Evolutionary conservation across 306 rosid genomes (phyloP).

Genomic region (Boehmeria nivea): DNA sequence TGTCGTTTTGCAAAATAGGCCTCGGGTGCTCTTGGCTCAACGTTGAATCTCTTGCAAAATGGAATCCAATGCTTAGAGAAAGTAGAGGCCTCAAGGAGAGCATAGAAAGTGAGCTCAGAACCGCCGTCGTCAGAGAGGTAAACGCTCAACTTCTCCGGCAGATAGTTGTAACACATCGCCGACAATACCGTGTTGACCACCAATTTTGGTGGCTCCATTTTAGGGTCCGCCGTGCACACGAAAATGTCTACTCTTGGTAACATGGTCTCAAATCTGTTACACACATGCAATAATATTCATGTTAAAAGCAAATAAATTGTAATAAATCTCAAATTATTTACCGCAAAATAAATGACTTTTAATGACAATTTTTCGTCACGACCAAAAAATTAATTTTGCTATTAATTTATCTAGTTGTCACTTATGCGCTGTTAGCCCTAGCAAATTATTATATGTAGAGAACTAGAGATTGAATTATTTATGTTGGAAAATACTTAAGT

Average conservation of each 20-base stretch:
- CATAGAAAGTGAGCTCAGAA: constrained; percentile 58
- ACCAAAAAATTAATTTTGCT: too few relatives aligned
- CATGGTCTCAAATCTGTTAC: constrained; percentile 37
- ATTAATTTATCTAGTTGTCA: too few relatives aligned
- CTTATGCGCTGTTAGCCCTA: too few relatives aligned
- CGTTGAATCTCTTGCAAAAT: constrained; percentile 46
- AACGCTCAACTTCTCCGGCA: constrained; percentile 46
- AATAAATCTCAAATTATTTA: too few relatives aligned
- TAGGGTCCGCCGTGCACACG: constrained; percentile 76
- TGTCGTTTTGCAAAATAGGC: constrained; percentile 38
- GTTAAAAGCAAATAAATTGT: too few relatives aligned
- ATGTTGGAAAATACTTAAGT: too few relatives aligned
- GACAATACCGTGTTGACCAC: constrained; percentile 63
- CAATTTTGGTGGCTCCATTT: constrained; percentile 57
- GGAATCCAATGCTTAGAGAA: constrained; percentile 64
- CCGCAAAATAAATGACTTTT: too few relatives aligned
- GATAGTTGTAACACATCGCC: constrained; percentile 47
- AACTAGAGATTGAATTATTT: too few relatives aligned
- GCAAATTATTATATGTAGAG: too few relatives aligned
- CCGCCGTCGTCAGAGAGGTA: constrained; percentile 74
- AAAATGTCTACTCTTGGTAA: constrained; percentile 51
- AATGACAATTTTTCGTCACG: too few relatives aligned
- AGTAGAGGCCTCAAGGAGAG: constrained; percentile 47
- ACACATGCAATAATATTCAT: background rate
- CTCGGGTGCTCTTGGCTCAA: constrained; percentile 52